Evolutionary conservation across 1,139 yeast species (phyloP).

Genomic region (Blastobotrys apis): DNA sequence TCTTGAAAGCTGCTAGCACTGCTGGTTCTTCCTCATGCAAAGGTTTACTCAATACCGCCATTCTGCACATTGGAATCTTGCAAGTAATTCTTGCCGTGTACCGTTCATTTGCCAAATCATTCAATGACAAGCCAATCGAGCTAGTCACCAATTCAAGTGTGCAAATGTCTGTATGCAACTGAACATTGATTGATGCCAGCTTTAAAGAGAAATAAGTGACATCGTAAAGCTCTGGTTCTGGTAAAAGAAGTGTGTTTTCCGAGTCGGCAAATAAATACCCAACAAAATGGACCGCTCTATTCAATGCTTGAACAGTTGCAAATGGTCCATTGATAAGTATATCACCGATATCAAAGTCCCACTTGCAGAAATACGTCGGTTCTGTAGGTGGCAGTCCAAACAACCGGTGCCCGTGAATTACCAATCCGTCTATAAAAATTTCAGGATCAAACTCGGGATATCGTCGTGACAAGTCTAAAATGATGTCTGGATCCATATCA

Average conservation of each 20-base stretch:
- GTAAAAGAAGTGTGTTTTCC: conserved; percentile 66
- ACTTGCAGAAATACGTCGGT: conserved; percentile 82
- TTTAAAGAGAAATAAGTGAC: conserved; percentile 51
- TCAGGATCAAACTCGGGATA: conserved; percentile 35
- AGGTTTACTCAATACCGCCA: conserved; percentile 33
- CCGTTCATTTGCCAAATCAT: conserved; percentile 66
- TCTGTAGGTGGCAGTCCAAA: conserved; percentile 89
- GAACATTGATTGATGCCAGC: conserved; percentile 33
- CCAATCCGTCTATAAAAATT: conserved; percentile 57
- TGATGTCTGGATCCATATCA: conserved; percentile 21
- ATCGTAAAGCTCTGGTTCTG: conserved; percentile 59
- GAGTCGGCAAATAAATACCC: conserved; percentile 63
- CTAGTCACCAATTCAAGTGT: conserved; percentile 31
- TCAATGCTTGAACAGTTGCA: conserved; percentile 45
- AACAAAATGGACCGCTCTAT: conserved; percentile 45
- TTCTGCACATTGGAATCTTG: conserved; percentile 45
- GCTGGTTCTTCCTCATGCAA: neutral
- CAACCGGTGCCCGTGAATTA: conserved; percentile 82
- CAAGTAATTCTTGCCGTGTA: conserved; percentile 57
- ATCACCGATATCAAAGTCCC: conserved; percentile 74
- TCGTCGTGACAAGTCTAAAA: conserved; percentile 26
- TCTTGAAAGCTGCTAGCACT: conserved; percentile 40
- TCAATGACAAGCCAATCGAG: conserved; percentile 45
- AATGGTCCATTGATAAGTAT: conserved; percentile 53
- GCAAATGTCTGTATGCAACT: conserved; percentile 33